Conservation (phyloP, 352 stramenopile species). For the Globisporangium emineosum region DNA sequence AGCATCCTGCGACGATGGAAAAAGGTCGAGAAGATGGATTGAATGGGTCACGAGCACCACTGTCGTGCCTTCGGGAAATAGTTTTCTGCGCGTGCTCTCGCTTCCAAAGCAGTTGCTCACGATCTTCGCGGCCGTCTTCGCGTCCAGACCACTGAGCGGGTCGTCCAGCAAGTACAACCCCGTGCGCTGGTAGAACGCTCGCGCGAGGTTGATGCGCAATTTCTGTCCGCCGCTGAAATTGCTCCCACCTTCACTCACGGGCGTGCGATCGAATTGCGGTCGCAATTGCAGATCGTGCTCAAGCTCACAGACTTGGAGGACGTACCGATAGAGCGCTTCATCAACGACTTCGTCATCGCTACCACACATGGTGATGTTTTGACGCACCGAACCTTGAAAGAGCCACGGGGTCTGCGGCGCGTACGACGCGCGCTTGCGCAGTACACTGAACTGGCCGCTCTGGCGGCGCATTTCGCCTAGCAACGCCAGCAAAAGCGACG, state of each 20-base stretch:
- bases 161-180: conserved; percentile 88
- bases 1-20: conserved; percentile 29
- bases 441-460: conserved; percentile 23
- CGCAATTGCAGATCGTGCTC: conserved; percentile 55
- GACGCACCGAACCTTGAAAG: conserved; percentile 50
- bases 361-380: conserved; percentile 62
- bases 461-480: conserved; percentile 93
- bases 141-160: conserved; percentile 79
- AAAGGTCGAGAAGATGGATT: conserved; percentile 57
- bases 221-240: conserved; percentile 88
- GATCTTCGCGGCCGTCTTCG: conserved; percentile 47
- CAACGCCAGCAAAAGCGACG: conserved; percentile 92
- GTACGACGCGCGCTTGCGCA: conserved; percentile 42
- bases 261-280: conserved; percentile 37
- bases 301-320: conserved; percentile 73
- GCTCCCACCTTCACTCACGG: conserved; percentile 67
- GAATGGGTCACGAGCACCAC: conserved; percentile 81
- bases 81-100: conserved; percentile 19
- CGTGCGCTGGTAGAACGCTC: conserved; percentile 69
- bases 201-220: conserved; percentile 80
- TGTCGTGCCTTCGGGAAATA: conserved; percentile 47
- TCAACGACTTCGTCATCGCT: conserved; percentile 28
- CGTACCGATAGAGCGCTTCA: conserved; percentile 32
- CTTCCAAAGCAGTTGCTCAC: conserved; percentile 43
- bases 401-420: conserved; percentile 79